A percentile compares a stretch with the other conserved stretches of the same genome.
Evolutionary conservation across 1,284 basidiomycete genomes (phyloP).

Genomic region (Cutaneotrichosporon sp.): DNA sequence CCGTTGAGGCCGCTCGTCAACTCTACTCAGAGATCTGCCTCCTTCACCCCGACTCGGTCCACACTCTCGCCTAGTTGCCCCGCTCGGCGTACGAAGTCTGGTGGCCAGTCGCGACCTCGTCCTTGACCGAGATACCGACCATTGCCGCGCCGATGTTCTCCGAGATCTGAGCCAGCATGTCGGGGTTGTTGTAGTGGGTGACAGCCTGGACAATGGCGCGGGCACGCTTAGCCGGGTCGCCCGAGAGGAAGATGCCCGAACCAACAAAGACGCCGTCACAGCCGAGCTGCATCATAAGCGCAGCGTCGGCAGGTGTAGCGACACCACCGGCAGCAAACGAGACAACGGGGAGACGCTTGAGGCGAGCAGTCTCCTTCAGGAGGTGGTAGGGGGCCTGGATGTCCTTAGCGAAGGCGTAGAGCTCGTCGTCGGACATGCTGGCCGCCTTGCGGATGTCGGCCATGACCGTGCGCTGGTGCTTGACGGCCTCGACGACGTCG

Average conservation of each 20-base stretch:
- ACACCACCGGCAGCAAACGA: constrained; percentile 92
- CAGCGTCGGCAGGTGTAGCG: constrained; percentile 93
- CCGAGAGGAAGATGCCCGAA: constrained; percentile 81
- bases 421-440: constrained; percentile 68
- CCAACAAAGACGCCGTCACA: constrained; percentile 97
- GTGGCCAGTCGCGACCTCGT: constrained; percentile 51
- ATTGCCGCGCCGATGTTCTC: constrained; percentile 85
- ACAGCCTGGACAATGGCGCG: constrained; percentile 97
- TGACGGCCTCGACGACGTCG: constrained; percentile 95
- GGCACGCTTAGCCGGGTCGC: constrained; percentile 89
- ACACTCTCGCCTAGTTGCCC: constrained; percentile 17
- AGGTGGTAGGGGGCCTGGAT: constrained; percentile 95
- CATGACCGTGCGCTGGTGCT: constrained; percentile 81
- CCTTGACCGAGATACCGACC: constrained; percentile 67
- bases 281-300: constrained; percentile 99
- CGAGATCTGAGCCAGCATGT: constrained; percentile 68
- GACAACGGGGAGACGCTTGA: constrained; percentile 90
- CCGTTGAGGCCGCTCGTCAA: background rate
- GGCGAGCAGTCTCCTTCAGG: constrained; percentile 89
- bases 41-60: background rate
- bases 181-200: constrained; percentile 93
- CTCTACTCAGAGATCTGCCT: background rate
- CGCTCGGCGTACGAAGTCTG: constrained; percentile 21
- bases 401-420: constrained; percentile 89
- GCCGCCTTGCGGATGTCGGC: constrained; percentile 74